These are phyloP conservation scores for Ailanthus altissimus DNA, from an alignment of 345 rosid genomes.

Conservation along the genomic window DNA sequence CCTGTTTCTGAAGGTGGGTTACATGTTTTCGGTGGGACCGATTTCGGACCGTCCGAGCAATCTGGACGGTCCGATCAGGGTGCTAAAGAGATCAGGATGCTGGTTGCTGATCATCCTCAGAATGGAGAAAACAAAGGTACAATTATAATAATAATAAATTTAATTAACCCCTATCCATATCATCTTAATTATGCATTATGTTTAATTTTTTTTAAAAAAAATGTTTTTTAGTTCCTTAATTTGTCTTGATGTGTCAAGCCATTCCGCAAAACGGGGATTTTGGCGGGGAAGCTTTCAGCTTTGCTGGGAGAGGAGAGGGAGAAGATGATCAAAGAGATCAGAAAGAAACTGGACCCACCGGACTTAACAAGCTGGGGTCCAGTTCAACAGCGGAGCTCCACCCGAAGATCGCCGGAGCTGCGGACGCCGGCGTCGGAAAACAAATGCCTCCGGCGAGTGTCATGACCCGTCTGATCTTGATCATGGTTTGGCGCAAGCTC, in stretches of 20 bases:
- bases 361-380: slow-evolving; percentile 55
- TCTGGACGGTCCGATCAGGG: slow-evolving; percentile 83
- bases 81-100: slow-evolving; percentile 89
- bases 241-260: slow-evolving; percentile 33
- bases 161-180: background rate
- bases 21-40: slow-evolving; percentile 66
- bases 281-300: slow-evolving; percentile 51
- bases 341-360: slow-evolving; percentile 42
- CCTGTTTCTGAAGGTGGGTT: slow-evolving; percentile 86
- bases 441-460: slow-evolving; percentile 94
- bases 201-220: background rate
- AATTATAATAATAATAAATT: background rate
- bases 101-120: slow-evolving; percentile 74
- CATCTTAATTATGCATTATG: background rate
- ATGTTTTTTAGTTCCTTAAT: background rate
- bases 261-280: slow-evolving; percentile 49
- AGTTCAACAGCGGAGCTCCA: slow-evolving; percentile 66
- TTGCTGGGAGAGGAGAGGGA: slow-evolving; percentile 54
- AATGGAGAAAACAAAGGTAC: slow-evolving; percentile 76
- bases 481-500: slow-evolving; percentile 98
- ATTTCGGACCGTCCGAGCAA: slow-evolving; percentile 58
- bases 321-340: slow-evolving; percentile 44
- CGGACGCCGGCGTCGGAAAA: slow-evolving; percentile 33
- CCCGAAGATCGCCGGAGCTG: slow-evolving; percentile 42
- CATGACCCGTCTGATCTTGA: slow-evolving; percentile 87